Evolutionary conservation across 495 filamentous ascomycete genomes (phyloP), one percentile per base, ranked within the genome.

Genomic region (Extremus antarcticus): DNA sequence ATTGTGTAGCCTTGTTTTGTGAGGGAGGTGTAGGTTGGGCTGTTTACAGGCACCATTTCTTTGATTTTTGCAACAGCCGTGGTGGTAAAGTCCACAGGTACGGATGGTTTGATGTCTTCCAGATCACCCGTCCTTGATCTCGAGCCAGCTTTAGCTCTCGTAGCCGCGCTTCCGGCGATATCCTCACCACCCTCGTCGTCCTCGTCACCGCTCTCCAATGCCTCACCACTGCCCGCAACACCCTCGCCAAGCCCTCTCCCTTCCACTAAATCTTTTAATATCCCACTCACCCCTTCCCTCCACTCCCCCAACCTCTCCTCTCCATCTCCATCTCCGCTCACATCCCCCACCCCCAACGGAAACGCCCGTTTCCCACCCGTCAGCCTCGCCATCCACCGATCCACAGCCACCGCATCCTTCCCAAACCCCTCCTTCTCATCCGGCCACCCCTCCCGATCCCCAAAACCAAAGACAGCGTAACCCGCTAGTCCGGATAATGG

Each of bases 1-100:
- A 97, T 96, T 0, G 85, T 80, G 68, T 97, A 97, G 17, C 91
- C 91, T 76, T 97, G 91, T 66, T 96, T 97, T 1, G 91, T 97
- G 43, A 96, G 77, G 47, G 91, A 74, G 10, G 80, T 73, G 62
- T 95, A 85, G 0, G 91, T 97, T 1, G 92, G 90, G 4, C 90
- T 95, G 41, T 78, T 81, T 58, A 82, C 85, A 4, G 91, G 87
- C 3, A 97, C 91, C 91, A 97, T 97, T 69, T 91, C 87, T 70
- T 95, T 43, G 74, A 68, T n/a, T 17, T n/a, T 22, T n/a, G 21
- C 17, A 8, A 53, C 71, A 66, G 45, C 70, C 46, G 76, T 78
- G 24, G 83, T 82, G 25, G 90, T 96, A 63, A 95, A 95, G 66
- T 96, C 92, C 47, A 97, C 74, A 1, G 89, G 84, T 13, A 95